Evolutionary conservation across 2,329 filamentous ascomycete species (phyloP).

Genomic region (Calonectria montana): DNA sequence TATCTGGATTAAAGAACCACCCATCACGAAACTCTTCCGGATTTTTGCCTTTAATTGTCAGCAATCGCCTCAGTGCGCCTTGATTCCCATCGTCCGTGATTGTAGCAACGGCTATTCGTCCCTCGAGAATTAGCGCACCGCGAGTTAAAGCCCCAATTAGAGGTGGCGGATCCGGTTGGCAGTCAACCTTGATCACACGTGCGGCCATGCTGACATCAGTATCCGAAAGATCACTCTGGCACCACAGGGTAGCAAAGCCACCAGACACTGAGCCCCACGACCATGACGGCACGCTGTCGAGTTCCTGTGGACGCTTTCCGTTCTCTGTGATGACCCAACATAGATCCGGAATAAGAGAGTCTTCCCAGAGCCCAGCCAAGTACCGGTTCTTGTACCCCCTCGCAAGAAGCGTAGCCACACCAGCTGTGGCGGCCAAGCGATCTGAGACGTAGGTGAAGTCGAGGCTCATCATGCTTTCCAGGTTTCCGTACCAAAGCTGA

Average conservation of each 20-base stretch:
- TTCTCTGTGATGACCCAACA: constrained; percentile 28
- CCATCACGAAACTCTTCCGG: background rate
- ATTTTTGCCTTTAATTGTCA: background rate
- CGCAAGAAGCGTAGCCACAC: constrained; percentile 18
- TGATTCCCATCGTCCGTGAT: background rate
- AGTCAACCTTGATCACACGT: constrained; percentile 17
- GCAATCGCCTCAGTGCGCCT: background rate
- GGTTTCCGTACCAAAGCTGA: constrained; percentile 29
- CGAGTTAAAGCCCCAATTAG: constrained; percentile 17
- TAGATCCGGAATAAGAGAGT: constrained; percentile 21
- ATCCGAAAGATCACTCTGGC: constrained; percentile 20
- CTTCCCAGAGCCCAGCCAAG: constrained; percentile 30
- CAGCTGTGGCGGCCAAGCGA: constrained; percentile 24
- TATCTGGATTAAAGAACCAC: constrained; percentile 22
- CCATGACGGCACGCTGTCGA: constrained; percentile 27
- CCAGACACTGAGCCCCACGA: constrained; percentile 30
- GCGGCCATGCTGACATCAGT: background rate
- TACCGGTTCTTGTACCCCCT: constrained; percentile 14
- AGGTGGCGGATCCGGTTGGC: constrained; percentile 20
- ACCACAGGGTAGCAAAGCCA: constrained; percentile 24
- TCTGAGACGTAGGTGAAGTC: constrained; percentile 28
- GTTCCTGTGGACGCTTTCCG: constrained; percentile 15
- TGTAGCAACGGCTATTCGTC: constrained; percentile 13
- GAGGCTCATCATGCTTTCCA: constrained; percentile 28
- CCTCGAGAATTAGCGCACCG: constrained; percentile 16